Evolutionary conservation across 83 land plant species (phyloP), one percentile per base, ranked within the genome.

Genomic region (Larix sibirica): DNA sequence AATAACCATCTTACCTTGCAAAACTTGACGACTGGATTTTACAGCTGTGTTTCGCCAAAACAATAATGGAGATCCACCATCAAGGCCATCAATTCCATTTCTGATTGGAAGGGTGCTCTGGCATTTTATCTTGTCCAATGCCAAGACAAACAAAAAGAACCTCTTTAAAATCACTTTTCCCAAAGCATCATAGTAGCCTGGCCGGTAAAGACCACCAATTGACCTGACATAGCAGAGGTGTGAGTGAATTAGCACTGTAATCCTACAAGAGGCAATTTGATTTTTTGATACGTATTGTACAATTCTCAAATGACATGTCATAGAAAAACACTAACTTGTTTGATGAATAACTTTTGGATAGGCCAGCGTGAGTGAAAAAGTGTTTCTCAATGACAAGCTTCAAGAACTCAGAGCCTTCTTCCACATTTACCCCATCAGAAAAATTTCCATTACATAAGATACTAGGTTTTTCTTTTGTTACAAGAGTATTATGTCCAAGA

Each of bases 71-170:
- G 97, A 94, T 81, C 99, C 99, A 26, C 99, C 99, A 85, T 96
- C 99, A 28, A 93, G 60, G 18, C 99, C 95, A 92, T 96, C 99
- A 83, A 96, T 93, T 63, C 99, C 99, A 87, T 90, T 80, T 36
- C 80, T 77, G 44, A 89, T 76, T 67, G 95, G 91, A 61, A 94
- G 90, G 79, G 90, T 76, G 36, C 85, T 90, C 78, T 90, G 82
- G 79, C 88, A 63, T 81, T 96, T 96, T 4, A 89, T 90, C 83
- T 88, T 90, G 84, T 96, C 99, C 47, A 96, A 91, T 28, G 89
- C 84, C 62, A 95, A 89, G 56, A 93, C 97, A 54, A 96, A 90
- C 79, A 96, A 81, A 56, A 96, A 86, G 69, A 95, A 77, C 68
- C 96, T 89, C 85, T 96, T 96, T 77, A 96, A 80, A 6, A 95